Evolutionary conservation across 148 eudicot genomes (phyloP), one percentile per base, ranked within the genome.

Genomic region (Gaultheria prostrata): DNA sequence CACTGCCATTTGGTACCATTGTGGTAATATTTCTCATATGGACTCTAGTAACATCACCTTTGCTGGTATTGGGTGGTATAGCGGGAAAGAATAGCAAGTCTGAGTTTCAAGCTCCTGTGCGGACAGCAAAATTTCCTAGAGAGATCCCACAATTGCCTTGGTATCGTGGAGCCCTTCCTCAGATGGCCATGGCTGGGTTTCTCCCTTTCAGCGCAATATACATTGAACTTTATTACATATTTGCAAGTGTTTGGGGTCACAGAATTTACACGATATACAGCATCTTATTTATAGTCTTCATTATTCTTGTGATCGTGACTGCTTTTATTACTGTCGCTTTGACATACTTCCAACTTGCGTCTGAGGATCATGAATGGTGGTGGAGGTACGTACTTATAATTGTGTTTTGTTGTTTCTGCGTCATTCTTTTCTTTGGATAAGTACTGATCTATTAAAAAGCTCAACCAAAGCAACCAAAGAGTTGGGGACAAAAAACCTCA

Each of bases 221-320:
- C 76, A 84, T 88, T 45, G 87, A 88, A 80, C 79, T 86, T 6
- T 88, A 88, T 26, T 86, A 88, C 82, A 86, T 88, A 63, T 88
- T 88, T 74, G 90, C 88, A 13, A 86, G 90, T 82, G 86, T 88
- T 28, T 88, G 90, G 90, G 90, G 90, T 71, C 90, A 88, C 86
- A 78, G 88, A 28, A 86, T 86, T 74, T 86, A 88, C 83, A 88
- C 90, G 67, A 86, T 88, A 10, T 86, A 86, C 84, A 81, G 86
- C 82, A 86, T 86, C 85, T 69, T 87, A 76, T 84, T 87, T 50
- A 87, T 87, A 65, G 89, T 87, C 59, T 87, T 87, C 82, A 87
- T 87, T 70, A 87, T 87, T 80, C 89, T 87, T 61, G 77, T 87
- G 46, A 87, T 87, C 24, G 85, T 87, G 49, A 87, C 86, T 61